These are phyloP conservation scores for Crithidia fasciculata DNA, from an alignment of 208 protist species.

Conservation along the genomic window DNA sequence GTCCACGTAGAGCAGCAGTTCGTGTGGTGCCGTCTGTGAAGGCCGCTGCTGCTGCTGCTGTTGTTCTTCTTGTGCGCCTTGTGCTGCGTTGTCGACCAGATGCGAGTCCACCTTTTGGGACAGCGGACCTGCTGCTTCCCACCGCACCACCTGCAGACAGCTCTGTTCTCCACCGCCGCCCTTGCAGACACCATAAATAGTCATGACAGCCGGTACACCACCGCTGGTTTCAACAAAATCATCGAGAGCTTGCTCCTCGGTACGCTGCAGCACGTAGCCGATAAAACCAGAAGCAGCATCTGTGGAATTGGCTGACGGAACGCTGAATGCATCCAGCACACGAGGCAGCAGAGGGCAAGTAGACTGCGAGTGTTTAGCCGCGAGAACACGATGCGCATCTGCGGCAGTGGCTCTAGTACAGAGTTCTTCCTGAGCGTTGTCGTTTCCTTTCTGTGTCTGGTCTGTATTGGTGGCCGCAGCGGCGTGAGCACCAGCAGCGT, in stretches of 20 bases:
- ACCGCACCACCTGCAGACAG: background rate
- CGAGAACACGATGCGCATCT: background rate
- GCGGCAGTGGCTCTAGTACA: too few species aligned
- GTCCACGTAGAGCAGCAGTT: slow-evolving; percentile 17
- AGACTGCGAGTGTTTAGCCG: too few species aligned
- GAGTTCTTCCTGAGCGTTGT: too few species aligned
- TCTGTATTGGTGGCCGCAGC: too few species aligned
- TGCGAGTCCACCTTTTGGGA: background rate
- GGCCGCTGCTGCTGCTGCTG: background rate
- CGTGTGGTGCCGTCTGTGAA: background rate
- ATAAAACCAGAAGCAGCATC: background rate
- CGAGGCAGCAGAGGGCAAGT: background rate
- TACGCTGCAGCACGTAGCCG: background rate
- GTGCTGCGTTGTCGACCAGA: background rate
- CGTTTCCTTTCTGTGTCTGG: too few species aligned
- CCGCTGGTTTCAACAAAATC: too few species aligned
- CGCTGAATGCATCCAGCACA: background rate
- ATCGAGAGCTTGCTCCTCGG: too few species aligned
- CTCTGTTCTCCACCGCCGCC: background rate
- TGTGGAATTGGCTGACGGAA: background rate
- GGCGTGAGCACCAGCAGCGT: too few species aligned
- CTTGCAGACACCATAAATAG: background rate
- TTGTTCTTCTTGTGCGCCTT: too few species aligned
- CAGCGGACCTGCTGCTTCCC: background rate
- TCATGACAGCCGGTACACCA: background rate